Conservation (phyloP, 2,329 filamentous ascomycete genomes). For the Pseudocercospora fijiensis region DNA sequence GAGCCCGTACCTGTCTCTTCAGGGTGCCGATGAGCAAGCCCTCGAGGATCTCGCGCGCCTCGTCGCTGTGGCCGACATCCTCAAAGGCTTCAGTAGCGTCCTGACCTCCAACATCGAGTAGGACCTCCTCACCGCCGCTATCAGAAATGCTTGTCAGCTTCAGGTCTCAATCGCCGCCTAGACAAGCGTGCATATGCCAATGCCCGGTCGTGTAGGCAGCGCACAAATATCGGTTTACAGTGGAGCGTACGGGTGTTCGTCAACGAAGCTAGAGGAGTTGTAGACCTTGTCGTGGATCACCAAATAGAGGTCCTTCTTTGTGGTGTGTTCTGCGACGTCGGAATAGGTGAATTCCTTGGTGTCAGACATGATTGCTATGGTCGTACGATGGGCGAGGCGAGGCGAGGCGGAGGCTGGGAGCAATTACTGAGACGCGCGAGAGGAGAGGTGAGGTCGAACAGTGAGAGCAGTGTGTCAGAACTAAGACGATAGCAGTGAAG, state of each 20-base stretch:
- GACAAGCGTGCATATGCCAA: neutral
- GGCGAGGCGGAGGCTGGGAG: neutral
- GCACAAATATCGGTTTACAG: neutral
- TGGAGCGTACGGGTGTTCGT: conserved; percentile 82
- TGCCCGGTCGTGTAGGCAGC: neutral
- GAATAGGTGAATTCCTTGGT: conserved; percentile 69
- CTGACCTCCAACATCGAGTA: conserved; percentile 92
- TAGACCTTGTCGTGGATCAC: conserved; percentile 98
- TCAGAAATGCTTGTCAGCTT: conserved; percentile 20
- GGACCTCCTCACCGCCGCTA: conserved; percentile 96
- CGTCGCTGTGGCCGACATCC: conserved; percentile 98
- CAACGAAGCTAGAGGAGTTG: conserved; percentile 81
- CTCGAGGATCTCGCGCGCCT: conserved; percentile 90
- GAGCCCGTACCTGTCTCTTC: conserved; percentile 70
- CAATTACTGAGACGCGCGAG: neutral
- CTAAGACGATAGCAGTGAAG: neutral
- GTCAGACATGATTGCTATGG: conserved; percentile 50
- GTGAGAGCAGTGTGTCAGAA: neutral
- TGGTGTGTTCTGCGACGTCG: conserved; percentile 81
- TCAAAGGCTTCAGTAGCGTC: conserved; percentile 98
- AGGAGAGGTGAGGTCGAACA: neutral
- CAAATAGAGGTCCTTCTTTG: conserved; percentile 90
- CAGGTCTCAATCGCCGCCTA: neutral
- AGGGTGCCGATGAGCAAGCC: conserved; percentile 71
- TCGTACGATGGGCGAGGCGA: neutral